Evolutionary conservation across 2,329 filamentous ascomycete species (phyloP), one percentile per base, ranked within the genome.

Genomic region (Fusarium gaditjirri): DNA sequence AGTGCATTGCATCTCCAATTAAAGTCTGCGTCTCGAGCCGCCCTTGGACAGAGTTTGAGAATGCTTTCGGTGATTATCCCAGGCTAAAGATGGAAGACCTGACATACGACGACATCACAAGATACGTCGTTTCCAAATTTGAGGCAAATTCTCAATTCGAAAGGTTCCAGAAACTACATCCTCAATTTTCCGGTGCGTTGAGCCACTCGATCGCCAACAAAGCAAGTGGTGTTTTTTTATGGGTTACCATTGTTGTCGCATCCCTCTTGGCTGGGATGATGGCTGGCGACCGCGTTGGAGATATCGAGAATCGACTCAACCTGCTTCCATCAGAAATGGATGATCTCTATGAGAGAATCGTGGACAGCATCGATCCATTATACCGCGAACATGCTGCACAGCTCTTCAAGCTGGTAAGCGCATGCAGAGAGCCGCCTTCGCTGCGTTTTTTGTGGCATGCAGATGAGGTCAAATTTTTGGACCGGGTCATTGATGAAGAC

Each of bases 21-120:
- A 71, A 69, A 0, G 5, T 72, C 1, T 72, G 68, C 13, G 2
- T 59, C 8, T 42, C 70, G 0, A 72, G 70, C 6, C 68, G 70
- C 0, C 70, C 60, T 10, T 72, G 70, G 70, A 44, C 12, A 17
- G 63, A 61, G 8, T 67, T 65, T 39, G 23, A 65, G 23, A 42
- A 23, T 38, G 64, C 64, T 2, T 68, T 68, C 7, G 19, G 10
- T 17, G 17, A 19, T 0, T 57, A 19, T 11, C 65, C 64, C 0
- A 31, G 17, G 19, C 27, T 69, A 1, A 27, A 8, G 1, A 57
- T 69, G 57, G 31, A 69, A 19, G 46, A 69, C 1, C 31, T 68
- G 19, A 68, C 66, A 1, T 16, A 64, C 6, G 4, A 25, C 5
- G 64, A 69, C 4, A 68, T 69, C 9, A 36, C 25, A 0, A 25